Conservation (phyloP, 345 rosid genomes). For the Eucalyptus curtisii region DNA sequence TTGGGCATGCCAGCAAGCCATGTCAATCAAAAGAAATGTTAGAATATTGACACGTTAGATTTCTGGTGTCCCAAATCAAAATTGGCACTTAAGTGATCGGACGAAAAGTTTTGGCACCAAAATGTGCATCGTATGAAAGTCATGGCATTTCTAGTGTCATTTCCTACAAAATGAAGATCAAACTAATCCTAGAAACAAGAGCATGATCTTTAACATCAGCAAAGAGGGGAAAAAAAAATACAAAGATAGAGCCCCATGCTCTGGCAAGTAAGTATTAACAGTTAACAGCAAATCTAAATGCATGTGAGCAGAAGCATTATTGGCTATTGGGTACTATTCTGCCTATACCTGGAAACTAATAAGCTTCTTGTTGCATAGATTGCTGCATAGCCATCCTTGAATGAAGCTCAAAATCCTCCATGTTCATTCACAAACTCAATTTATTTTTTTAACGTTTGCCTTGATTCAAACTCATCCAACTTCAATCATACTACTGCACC, state of each 20-base stretch:
- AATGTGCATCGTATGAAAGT: neutral
- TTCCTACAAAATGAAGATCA: neutral
- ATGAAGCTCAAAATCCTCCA: neutral
- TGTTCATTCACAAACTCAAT: neutral
- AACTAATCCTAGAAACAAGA: neutral
- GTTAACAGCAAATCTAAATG: neutral
- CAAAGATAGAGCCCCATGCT: neutral
- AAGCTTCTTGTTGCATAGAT: neutral
- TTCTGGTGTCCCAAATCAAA: neutral
- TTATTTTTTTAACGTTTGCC: neutral
- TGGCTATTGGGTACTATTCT: neutral
- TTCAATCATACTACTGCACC: neutral
- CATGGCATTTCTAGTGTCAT: neutral
- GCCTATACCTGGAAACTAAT: neutral
- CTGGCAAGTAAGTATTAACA: neutral
- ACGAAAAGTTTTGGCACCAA: neutral
- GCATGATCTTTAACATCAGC: neutral
- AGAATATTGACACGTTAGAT: neutral
- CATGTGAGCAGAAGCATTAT: neutral
- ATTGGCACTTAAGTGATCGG: neutral
- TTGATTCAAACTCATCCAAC: neutral
- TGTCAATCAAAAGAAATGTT: neutral
- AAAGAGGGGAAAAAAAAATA: neutral
- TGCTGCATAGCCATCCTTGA: neutral
- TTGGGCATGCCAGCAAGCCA: neutral